Evolutionary conservation across 306 rosid species (phyloP), one percentile per base, ranked within the genome.

Genomic region (Citrullus amarus): DNA sequence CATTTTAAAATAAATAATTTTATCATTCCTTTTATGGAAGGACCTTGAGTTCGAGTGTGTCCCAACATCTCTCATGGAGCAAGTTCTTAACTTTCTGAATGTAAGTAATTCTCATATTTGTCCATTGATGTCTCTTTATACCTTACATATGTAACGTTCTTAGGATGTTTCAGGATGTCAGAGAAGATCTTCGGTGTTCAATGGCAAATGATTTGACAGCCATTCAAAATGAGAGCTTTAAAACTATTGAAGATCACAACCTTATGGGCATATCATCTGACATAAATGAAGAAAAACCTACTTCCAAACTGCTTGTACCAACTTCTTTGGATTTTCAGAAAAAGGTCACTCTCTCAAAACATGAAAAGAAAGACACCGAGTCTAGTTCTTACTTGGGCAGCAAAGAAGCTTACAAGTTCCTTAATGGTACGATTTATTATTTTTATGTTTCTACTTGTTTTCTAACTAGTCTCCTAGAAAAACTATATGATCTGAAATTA

Each of bases 41-140:
- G 98, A 88, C 63, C 85, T 87, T 12, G 92, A 88, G 85, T 94
- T 94, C 83, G 98, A 94, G 86, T 92, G 97, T 59, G 98, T 89
- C 72, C 92, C 96, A 79, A 85, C 86, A 75, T 92, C 95, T 75
- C 94, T 94, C 72, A 81, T 92, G 96, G 98, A 94, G 80, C 93
- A 89, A 80, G 91, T 92, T 62, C 86, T 90, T 76, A 83, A 81
- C 60, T 94, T 94, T 82, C 80, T 94, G 71, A 94, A 94, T 81
- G 97, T 94, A 92, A 87, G 97, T 75, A 60, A 78, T 76, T 59
- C 79, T 78, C 58, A 81, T 25, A 65, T 43, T 50, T 81, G 53
- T 80, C 32, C 20, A 9, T 14, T 10, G n/a, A 60, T 75, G 62
- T 65, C 75, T 78, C 81, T 68, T 62, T 60, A 46, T 73, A 58